Evolutionary conservation across 306 rosid genomes (phyloP).

Genomic region (Quercus parvula): DNA sequence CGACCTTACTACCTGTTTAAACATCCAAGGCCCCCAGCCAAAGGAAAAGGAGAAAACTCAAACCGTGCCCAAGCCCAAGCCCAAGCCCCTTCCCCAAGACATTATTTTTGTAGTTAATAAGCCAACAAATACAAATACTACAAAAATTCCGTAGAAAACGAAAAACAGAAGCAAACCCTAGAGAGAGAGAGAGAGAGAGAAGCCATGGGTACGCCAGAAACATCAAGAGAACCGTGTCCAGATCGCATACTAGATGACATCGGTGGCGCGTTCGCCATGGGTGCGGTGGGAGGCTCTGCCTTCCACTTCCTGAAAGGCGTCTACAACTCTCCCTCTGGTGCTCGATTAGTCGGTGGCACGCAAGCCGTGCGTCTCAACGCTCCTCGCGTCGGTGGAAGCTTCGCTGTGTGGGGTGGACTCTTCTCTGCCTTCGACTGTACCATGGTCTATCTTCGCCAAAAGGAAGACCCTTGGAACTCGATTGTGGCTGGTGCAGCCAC

Average conservation of each 20-base stretch:
- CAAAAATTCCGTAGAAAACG: too few species aligned
- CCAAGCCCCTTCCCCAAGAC: background rate
- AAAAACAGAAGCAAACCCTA: background rate
- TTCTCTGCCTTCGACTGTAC: slow-evolving; percentile 85
- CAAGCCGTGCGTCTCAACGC: slow-evolving; percentile 88
- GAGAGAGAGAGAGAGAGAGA: background rate
- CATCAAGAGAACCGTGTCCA: slow-evolving; percentile 82
- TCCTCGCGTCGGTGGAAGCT: slow-evolving; percentile 78
- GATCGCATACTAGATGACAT: slow-evolving; percentile 81
- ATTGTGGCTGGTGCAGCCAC: slow-evolving; percentile 85
- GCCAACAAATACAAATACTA: too few species aligned
- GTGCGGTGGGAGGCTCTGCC: slow-evolving; percentile 86
- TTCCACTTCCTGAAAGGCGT: slow-evolving; percentile 77
- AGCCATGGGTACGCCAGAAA: slow-evolving; percentile 82
- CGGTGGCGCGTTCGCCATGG: slow-evolving; percentile 97
- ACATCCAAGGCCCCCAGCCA: too few species aligned
- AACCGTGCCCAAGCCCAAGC: too few species aligned
- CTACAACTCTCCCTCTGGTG: slow-evolving; percentile 70
- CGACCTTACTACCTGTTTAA: too few species aligned
- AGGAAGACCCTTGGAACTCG: slow-evolving; percentile 96
- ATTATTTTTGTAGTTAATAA: background rate
- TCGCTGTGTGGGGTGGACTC: slow-evolving; percentile 90
- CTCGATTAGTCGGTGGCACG: slow-evolving; percentile 59
- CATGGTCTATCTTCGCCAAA: slow-evolving; percentile 80
- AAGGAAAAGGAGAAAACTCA: too few species aligned